Percentiles rank a stretch among this genome's conserved stretches.
phyloP scores from a whole-genome alignment of 2,329 filamentous ascomycete genomes.

The Colletotrichum ledebouriae region DNA sequence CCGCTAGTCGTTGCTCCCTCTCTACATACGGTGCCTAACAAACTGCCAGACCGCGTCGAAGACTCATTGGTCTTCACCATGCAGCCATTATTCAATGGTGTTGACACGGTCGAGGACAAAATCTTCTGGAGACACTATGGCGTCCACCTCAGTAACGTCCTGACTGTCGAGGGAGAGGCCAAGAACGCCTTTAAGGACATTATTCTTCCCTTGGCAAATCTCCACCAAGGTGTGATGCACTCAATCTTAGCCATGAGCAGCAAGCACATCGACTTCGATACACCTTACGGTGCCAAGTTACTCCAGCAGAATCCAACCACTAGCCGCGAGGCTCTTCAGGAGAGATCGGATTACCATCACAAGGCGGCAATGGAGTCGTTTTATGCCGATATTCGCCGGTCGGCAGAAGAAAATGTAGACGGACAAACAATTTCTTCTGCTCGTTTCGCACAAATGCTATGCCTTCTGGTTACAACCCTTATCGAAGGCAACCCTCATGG shows the following conservation, averaged over 20 bases:
- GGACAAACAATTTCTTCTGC: slow-evolving; percentile 65
- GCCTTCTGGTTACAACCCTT: slow-evolving; percentile 69
- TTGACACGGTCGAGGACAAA: slow-evolving; percentile 84
- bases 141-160: slow-evolving; percentile 80
- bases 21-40: slow-evolving; percentile 16
- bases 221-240: slow-evolving; percentile 89
- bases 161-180: slow-evolving; percentile 85
- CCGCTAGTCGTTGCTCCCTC: neutral
- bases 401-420: slow-evolving; percentile 58
- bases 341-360: slow-evolving; percentile 69
- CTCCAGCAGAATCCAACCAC: slow-evolving; percentile 64
- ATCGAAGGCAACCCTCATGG: slow-evolving; percentile 70
- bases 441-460: slow-evolving; percentile 74
- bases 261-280: slow-evolving; percentile 76
- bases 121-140: slow-evolving; percentile 89
- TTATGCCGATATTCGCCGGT: slow-evolving; percentile 59
- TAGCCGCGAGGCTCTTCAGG: slow-evolving; percentile 59
- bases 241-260: slow-evolving; percentile 87
- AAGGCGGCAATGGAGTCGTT: slow-evolving; percentile 67
- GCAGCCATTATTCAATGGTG: slow-evolving; percentile 80
- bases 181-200: slow-evolving; percentile 90
- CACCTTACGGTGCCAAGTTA: slow-evolving; percentile 67
- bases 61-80: slow-evolving; percentile 61
- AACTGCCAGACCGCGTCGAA: slow-evolving; percentile 22
- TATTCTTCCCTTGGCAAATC: slow-evolving; percentile 83